Conservation (phyloP, 2,329 filamentous ascomycete genomes). For the Aspergillus sp. region DNA sequence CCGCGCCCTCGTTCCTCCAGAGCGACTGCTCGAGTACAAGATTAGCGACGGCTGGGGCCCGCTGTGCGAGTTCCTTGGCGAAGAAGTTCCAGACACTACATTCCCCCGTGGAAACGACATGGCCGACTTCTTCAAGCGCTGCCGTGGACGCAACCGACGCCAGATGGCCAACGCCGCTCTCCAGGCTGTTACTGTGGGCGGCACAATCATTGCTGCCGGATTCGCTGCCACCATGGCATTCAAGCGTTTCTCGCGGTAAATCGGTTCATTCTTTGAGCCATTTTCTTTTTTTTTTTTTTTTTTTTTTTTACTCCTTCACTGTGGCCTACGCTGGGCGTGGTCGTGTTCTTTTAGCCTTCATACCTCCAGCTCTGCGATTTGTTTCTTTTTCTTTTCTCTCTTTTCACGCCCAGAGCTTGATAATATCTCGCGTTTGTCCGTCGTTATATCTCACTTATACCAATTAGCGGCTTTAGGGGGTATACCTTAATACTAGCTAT, state of each 20-base stretch:
- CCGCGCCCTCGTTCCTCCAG: slow-evolving; percentile 47
- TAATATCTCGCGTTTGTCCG: slow-evolving; percentile 1
- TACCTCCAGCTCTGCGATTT: not conserved
- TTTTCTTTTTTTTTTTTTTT: not conserved
- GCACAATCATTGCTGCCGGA: slow-evolving; percentile 48
- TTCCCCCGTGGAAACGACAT: slow-evolving; percentile 56
- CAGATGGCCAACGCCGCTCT: slow-evolving; percentile 58
- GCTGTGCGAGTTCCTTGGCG: slow-evolving; percentile 55
- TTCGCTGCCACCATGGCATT: slow-evolving; percentile 41
- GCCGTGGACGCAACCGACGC: slow-evolving; percentile 52
- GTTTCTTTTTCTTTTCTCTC: not conserved
- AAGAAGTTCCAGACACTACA: slow-evolving; percentile 50
- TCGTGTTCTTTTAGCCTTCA: not conserved
- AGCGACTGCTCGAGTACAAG: slow-evolving; percentile 55
- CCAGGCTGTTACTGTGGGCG: slow-evolving; percentile 51
- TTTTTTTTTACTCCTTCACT: not conserved
- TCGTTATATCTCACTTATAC: not conserved
- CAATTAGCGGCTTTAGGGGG: slow-evolving; percentile 1
- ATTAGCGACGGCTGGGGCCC: slow-evolving; percentile 56
- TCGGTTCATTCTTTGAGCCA: not conserved
- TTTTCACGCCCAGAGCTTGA: not conserved
- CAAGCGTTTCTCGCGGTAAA: slow-evolving; percentile 38
- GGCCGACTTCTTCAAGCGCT: slow-evolving; percentile 56
- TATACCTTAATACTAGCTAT: not conserved
- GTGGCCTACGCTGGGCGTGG: slow-evolving; percentile 3